Evolutionary conservation across 2,329 filamentous ascomycete genomes (phyloP), one percentile per base, ranked within the genome.

Genomic region (Colletotrichum godetiae): DNA sequence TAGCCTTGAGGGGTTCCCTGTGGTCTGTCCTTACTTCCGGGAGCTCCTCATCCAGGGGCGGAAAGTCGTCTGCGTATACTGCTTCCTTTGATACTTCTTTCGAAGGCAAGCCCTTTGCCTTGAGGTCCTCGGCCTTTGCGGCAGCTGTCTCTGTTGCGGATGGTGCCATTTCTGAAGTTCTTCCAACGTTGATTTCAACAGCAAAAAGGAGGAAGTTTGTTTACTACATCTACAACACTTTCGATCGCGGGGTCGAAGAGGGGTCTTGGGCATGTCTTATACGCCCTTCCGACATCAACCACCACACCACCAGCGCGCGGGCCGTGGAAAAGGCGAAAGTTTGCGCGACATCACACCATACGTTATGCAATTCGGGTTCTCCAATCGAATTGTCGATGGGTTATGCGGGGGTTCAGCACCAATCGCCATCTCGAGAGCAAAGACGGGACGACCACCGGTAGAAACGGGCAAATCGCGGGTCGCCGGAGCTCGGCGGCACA

Each of bases 1-100:
- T 86, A 4, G 86, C 80, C 78, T 87, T 85, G 8, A 90, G 79
- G 0, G 88, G 88, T 73, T 82, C 78, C 22, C 52, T 66, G 27
- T 76, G 74, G 12, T 31, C 74, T 10, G 60, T 76, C 6, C 52
- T 62, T 22, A 75, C 53, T 37, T 66, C 56, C 19, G 74, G 74
- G 1, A 76, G 69, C 37, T 61, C 52, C 8, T 56, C 61, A 15
- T 73, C 69, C 27, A 67, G 68, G 10, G 56, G n/a, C 12, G 35
- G 24, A 24, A 57, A n/a, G 27, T 62, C 42, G 24, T 33, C 13
- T 63, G 22, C 15, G 63, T 49, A 49, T 49, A 49, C 42, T 49
- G 19, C 19, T 8, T 22, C 42, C 42, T 49, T 49, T 7, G 19
- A 7, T 22, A 22, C n/a, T n/a, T 68, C 63, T 31, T 74, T 57